Base-by-base conservation (phyloP, 1,284 basidiomycete genomes). In the Leccinum insigne region DNA sequence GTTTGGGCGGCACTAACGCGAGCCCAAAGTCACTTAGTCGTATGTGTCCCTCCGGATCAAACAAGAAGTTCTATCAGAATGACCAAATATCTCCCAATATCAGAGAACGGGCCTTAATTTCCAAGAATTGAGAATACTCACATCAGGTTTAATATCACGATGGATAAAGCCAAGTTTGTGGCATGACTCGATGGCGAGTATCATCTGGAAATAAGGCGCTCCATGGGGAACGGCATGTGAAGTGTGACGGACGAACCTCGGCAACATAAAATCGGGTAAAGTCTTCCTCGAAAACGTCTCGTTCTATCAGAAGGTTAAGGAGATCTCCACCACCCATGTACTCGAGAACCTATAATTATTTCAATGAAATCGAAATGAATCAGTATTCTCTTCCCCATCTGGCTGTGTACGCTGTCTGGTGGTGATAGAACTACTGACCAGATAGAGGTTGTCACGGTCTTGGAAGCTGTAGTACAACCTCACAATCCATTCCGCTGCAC, bases 281-380 rank as follows among this genome's bases (percentile, higher is more conserved):
- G 69, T 91, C 85, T 82, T 99, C 97, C 67, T 94, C 90, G 74
- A 99, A 98, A 52, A 94, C 90, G 77, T 98, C 96, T 67, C 91
- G 84, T 78, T 98, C 94, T 72, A 99, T 98, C 73, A 99, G 84
- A 68, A 98, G 87, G 76, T 98, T 98, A 62, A 99, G 86, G 71
- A 99, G 86, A 82, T 99, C 96, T 65, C 96, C 95, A 64, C 96
- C 96, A 67, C 94, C 94, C 94, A 98, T 97, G 78, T 91, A 98
- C 74, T 97, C 94, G 62, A 96, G 85, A 63, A 94, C 86, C 92
- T 93, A 79, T 72, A 79, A 76, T 76, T 71, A 74, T 73, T 70
- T 72, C 70, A 81, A 85, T 86, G 82, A 86, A 86, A 86, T 85
- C 82, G 74, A 82, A 81, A 85, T 83, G 78, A 82, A 78, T 79